Evolutionary conservation across 345 rosid genomes (phyloP).

Genomic region (Psidium guajava): DNA sequence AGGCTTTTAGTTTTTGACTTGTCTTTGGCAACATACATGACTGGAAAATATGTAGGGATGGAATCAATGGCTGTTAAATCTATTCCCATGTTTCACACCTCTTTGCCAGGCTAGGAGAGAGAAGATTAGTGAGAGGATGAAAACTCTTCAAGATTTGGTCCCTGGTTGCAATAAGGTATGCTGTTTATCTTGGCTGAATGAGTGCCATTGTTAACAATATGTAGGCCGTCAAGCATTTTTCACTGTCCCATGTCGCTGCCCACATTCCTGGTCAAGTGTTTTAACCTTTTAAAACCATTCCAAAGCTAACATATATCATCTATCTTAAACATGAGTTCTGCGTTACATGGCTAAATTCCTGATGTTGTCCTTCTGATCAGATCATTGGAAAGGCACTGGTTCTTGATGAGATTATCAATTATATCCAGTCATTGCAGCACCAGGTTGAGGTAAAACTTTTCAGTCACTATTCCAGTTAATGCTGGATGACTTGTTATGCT

Average conservation of each 20-base stretch:
- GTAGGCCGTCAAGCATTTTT: background rate
- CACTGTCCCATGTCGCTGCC: background rate
- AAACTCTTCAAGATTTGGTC: slow-evolving; percentile 86
- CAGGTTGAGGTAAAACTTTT: slow-evolving; percentile 76
- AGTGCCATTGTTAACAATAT: background rate
- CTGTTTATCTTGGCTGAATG: background rate
- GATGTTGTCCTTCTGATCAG: slow-evolving; percentile 20
- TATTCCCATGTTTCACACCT: background rate
- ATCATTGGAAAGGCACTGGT: slow-evolving; percentile 96
- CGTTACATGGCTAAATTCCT: background rate
- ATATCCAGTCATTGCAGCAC: slow-evolving; percentile 80
- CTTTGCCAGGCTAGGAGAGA: slow-evolving; percentile 87
- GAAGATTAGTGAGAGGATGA: slow-evolving; percentile 93
- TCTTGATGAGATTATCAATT: slow-evolving; percentile 95
- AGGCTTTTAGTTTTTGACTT: slow-evolving; percentile 1
- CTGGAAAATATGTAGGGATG: background rate
- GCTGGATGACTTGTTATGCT: background rate
- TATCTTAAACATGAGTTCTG: background rate
- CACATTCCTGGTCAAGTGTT: background rate
- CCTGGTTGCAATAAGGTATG: slow-evolving; percentile 93
- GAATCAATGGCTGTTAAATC: background rate
- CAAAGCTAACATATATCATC: background rate
- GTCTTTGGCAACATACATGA: background rate
- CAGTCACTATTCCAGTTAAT: background rate
- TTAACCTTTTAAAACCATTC: background rate